phyloP scores from a whole-genome alignment of 1,139 yeast genomes.

The Ashbya aceris region DNA sequence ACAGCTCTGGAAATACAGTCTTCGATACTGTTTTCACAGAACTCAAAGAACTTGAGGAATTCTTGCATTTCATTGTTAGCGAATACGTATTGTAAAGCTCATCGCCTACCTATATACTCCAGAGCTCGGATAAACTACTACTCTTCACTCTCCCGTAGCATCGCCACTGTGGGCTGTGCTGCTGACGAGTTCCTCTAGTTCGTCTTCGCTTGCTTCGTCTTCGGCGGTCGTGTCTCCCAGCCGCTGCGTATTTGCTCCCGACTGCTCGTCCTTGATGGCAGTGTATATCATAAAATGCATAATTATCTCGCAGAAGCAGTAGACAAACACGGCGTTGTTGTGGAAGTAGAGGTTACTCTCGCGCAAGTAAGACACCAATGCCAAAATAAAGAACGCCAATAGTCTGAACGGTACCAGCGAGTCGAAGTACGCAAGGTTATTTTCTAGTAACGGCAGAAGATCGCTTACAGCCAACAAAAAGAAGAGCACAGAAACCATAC shows the following conservation, averaged over 20 bases:
- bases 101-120: background rate
- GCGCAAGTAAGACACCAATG: constrained; percentile 31
- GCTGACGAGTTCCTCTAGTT: no score
- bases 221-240: constrained; percentile 7
- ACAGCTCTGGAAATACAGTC: constrained; percentile 7
- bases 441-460: constrained; percentile 49
- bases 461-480: constrained; percentile 42
- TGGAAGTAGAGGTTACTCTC: constrained; percentile 39
- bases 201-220: background rate
- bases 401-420: constrained; percentile 62
- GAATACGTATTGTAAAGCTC: constrained; percentile 14
- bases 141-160: background rate
- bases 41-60: constrained; percentile 29
- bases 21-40: constrained; percentile 26
- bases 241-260: constrained; percentile 16
- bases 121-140: background rate
- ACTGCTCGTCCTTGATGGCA: constrained; percentile 53
- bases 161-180: no score
- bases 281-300: constrained; percentile 54
- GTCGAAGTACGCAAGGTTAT: constrained; percentile 50
- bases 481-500: constrained; percentile 41
- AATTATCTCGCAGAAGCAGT: constrained; percentile 64
- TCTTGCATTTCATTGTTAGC: constrained; percentile 24
- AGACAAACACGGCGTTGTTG: constrained; percentile 54
- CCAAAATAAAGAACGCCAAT: constrained; percentile 43